phyloP scores from a whole-genome alignment of 2,329 filamentous ascomycete species.

The Cercospora sp. region DNA sequence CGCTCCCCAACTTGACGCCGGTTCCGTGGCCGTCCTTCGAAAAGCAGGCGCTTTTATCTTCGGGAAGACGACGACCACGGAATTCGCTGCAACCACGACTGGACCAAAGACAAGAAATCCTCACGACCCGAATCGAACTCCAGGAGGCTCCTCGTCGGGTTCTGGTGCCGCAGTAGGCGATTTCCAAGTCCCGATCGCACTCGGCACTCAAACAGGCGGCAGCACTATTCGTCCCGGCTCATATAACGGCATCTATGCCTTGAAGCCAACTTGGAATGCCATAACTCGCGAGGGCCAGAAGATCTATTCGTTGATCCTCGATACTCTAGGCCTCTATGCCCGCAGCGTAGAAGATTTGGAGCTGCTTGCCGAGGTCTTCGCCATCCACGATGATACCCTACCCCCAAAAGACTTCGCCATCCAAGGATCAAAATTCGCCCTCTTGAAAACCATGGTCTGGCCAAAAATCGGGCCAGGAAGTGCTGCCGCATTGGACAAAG shows the following conservation, averaged over 20 bases:
- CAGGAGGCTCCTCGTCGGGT: slow-evolving; percentile 67
- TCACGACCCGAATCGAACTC: slow-evolving; percentile 52
- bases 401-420: slow-evolving; percentile 39
- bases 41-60: slow-evolving; percentile 60
- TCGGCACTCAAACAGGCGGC: slow-evolving; percentile 68
- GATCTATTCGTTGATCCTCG: slow-evolving; percentile 59
- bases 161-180: slow-evolving; percentile 67
- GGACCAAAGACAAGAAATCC: slow-evolving; percentile 60
- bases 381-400: slow-evolving; percentile 47
- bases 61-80: slow-evolving; percentile 62
- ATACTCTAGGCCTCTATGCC: slow-evolving; percentile 63
- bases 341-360: slow-evolving; percentile 60
- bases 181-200: slow-evolving; percentile 59
- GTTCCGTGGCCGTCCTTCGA: slow-evolving; percentile 54
- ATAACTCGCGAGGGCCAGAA: slow-evolving; percentile 63
- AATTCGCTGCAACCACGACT: slow-evolving; percentile 60
- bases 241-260: slow-evolving; percentile 63
- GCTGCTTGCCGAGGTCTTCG: slow-evolving; percentile 56
- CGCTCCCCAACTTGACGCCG: slow-evolving; percentile 54
- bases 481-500: slow-evolving; percentile 39
- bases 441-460: slow-evolving; percentile 58
- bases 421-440: slow-evolving; percentile 54
- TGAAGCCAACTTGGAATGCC: slow-evolving; percentile 67
- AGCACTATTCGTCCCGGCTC: slow-evolving; percentile 64
- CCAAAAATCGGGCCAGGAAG: slow-evolving; percentile 41